Conservation (phyloP, 768 basidiomycete genomes). For the Scleroderma citrinum region DNA sequence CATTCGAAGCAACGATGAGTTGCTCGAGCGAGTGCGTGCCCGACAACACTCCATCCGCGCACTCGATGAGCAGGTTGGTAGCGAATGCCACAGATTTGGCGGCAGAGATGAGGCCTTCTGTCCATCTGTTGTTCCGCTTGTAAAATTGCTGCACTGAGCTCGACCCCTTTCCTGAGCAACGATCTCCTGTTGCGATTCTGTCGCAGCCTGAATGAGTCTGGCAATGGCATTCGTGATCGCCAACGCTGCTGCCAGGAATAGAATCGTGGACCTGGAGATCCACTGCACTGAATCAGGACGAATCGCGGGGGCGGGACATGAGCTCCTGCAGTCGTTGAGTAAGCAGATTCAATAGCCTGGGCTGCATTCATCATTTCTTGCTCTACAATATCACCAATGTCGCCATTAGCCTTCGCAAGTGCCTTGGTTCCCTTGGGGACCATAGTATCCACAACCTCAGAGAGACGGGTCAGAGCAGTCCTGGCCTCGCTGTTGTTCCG, state of each 20-base stretch:
- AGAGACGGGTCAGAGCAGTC: slow-evolving; percentile 75
- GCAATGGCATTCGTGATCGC: slow-evolving; percentile 95
- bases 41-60: slow-evolving; percentile 93
- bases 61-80: slow-evolving; percentile 91
- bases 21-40: slow-evolving; percentile 97
- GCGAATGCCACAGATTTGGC: slow-evolving; percentile 98
- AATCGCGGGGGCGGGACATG: slow-evolving; percentile 86
- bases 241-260: slow-evolving; percentile 86
- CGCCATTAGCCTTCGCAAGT: slow-evolving; percentile 75
- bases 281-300: slow-evolving; percentile 79
- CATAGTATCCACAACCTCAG: slow-evolving; percentile 80
- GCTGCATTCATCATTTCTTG: slow-evolving; percentile 95
- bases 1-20: slow-evolving; percentile 99
- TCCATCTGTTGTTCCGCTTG: slow-evolving; percentile 99
- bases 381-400: slow-evolving; percentile 94
- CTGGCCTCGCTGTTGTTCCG: slow-evolving; percentile 86
- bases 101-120: slow-evolving; percentile 96
- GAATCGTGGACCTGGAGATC: slow-evolving; percentile 98
- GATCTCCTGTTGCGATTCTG: slow-evolving; percentile 97
- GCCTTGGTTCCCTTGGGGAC: slow-evolving; percentile 79
- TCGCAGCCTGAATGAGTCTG: slow-evolving; percentile 91
- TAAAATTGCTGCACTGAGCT: slow-evolving; percentile 95
- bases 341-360: slow-evolving; percentile 86
- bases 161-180: slow-evolving; percentile 93
- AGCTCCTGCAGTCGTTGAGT: slow-evolving; percentile 86